Evolutionary conservation across 225 moss, liverwort and hornwort species (phyloP).

Genomic region (Pleurozium schreberi): DNA sequence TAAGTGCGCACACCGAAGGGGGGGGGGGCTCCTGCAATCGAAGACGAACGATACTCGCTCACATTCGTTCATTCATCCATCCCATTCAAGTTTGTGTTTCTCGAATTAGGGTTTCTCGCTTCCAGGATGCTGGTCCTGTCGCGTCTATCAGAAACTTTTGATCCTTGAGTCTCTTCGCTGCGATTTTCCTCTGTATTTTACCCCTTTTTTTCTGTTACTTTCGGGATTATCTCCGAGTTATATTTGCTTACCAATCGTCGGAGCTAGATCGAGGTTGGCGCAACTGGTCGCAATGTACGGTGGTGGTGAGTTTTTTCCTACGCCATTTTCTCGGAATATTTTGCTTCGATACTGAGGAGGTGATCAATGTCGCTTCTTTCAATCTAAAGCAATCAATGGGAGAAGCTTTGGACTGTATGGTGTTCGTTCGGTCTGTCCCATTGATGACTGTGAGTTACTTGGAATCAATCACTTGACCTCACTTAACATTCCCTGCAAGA

Average conservation of each 20-base stretch:
- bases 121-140: neutral
- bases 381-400: neutral
- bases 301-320: constrained; percentile 24
- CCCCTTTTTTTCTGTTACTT: neutral
- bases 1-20: neutral
- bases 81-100: neutral
- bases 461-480: neutral
- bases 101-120: neutral
- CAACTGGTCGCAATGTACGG: constrained; percentile 39
- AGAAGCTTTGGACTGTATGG: neutral
- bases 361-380: neutral
- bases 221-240: neutral
- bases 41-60: neutral
- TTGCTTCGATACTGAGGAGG: neutral
- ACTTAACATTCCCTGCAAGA: neutral
- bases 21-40: too few species aligned
- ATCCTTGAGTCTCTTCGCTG: neutral
- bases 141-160: neutral
- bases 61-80: neutral
- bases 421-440: neutral
- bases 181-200: neutral
- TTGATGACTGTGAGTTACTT: neutral
- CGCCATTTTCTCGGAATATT: neutral
- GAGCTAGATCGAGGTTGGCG: neutral
- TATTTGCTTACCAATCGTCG: neutral